Evolutionary conservation across 805 yeast genomes (phyloP), one percentile per base, ranked within the genome.

Genomic region (Lachancea waltii): DNA sequence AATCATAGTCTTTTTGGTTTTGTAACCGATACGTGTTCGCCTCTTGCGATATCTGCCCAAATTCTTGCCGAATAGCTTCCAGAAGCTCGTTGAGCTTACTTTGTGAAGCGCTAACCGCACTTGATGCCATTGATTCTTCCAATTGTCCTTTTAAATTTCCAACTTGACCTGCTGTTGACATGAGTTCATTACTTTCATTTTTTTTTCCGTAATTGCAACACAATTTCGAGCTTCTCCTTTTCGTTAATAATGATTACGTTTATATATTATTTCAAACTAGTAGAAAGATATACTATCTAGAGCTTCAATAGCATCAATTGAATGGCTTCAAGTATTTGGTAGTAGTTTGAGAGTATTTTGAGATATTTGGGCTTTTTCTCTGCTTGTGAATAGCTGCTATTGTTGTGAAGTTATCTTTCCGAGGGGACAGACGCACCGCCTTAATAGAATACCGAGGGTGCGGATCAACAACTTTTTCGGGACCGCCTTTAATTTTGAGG

Each of bases 1-100:
- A 69, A 63, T 90, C 97, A 51, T 79, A 85, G 59, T 89, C 96
- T 60, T 87, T 95, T 67, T 87, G 90, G 39, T 55, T 55, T 61
- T 87, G 95, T 61, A 85, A 77, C 53, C 90, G 77, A 64, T 79
- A 85, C 47, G 77, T 74, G 36, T 87, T 75, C 11, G 96, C 95
- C 63, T 90, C 97, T 55, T 77, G 78, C 46, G 84, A 73, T 35
- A 89, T 82, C 47, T 75, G 75, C 52, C 85, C 90, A 51, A 89
- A 89, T 68, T 90, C 98, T 58, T 80, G 85, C 64, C 86, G 85
- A 57, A 90, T 80, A 29, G 94, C 95, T 34, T 90, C 97, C 51
- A 90, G 70, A 46, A 90, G 73, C 64, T 90, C 97, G 56, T 78
- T 75, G 55, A 85, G 64, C 48, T 69, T 64, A 43, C 41, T 50